These are phyloP conservation scores for Entomortierella chlamydospora DNA, from an alignment of 192 early-diverging fungal genomes.

Conservation along the genomic window DNA sequence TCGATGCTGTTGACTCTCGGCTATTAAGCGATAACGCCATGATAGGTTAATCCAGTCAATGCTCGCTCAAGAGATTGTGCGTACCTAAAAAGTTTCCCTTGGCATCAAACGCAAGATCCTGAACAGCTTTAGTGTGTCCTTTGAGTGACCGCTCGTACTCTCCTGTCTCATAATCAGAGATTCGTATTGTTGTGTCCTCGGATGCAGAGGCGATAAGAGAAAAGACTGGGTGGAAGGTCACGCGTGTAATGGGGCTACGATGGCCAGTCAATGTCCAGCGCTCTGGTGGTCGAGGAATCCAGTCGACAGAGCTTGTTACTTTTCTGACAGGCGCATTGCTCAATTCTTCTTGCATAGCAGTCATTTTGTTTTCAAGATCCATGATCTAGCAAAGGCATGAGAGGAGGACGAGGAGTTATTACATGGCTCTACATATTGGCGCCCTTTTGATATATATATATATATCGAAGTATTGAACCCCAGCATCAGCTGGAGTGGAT, in stretches of 20 bases:
- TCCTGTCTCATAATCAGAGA: slow-evolving; percentile 95
- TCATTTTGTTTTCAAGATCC: slow-evolving; percentile 88
- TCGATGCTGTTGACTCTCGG: neutral
- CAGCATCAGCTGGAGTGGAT: too few species aligned
- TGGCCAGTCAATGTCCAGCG: slow-evolving; percentile 80
- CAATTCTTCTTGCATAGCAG: slow-evolving; percentile 81
- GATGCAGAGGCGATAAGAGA: slow-evolving; percentile 84
- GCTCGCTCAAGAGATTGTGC: slow-evolving; percentile 11
- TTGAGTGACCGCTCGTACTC: slow-evolving; percentile 93
- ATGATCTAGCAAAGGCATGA: too few species aligned
- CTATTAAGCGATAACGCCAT: too few species aligned
- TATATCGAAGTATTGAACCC: too few species aligned
- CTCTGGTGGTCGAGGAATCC: slow-evolving; percentile 89
- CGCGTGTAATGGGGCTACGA: slow-evolving; percentile 80
- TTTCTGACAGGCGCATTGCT: slow-evolving; percentile 67
- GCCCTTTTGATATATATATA: too few species aligned
- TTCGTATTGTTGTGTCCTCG: slow-evolving; percentile 92
- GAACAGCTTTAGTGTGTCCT: slow-evolving; percentile 96
- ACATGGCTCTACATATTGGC: too few species aligned
- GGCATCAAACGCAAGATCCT: slow-evolving; percentile 85
- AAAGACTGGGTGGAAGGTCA: slow-evolving; percentile 91
- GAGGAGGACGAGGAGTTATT: too few species aligned
- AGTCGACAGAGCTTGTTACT: slow-evolving; percentile 71
- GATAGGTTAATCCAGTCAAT: too few species aligned
- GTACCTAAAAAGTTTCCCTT: slow-evolving; percentile 86